A percentile compares a stretch with the other conserved stretches of the same genome.
Conservation (phyloP, 2,329 filamentous ascomycete species). For the Verticillium dahliae region DNA sequence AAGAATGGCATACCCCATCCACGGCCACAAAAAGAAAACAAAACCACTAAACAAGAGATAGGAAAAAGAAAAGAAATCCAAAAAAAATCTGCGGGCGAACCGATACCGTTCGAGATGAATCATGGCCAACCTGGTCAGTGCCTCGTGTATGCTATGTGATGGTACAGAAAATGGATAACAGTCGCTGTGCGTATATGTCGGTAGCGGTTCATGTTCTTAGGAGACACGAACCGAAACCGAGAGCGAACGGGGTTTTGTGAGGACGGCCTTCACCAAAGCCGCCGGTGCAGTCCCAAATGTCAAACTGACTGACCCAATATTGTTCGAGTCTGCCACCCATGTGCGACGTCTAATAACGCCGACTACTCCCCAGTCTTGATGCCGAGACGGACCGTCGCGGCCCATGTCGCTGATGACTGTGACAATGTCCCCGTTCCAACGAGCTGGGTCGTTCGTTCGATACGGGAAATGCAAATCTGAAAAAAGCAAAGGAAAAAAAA, state of each 20-base stretch:
- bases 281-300: neutral
- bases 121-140: neutral
- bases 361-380: neutral
- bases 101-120: neutral
- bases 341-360: conserved; percentile 10
- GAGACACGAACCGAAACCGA: too few relatives aligned
- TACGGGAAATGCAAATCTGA: neutral
- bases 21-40: neutral
- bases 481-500: neutral
- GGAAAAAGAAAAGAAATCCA: neutral
- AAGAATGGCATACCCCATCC: too few relatives aligned
- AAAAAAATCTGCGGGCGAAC: neutral
- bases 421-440: neutral
- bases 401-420: neutral
- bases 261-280: neutral
- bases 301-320: neutral
- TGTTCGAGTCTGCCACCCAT: neutral
- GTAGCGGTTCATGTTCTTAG: neutral
- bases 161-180: neutral
- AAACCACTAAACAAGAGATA: too few relatives aligned
- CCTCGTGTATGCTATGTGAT: neutral
- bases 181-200: neutral
- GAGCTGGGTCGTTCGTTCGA: neutral
- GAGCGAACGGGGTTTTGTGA: neutral
- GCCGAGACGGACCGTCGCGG: neutral